Percentiles rank a stretch among this genome's conserved stretches.
phyloP scores from a whole-genome alignment of 257 asterid species.

The Knoxia roxburghii region DNA sequence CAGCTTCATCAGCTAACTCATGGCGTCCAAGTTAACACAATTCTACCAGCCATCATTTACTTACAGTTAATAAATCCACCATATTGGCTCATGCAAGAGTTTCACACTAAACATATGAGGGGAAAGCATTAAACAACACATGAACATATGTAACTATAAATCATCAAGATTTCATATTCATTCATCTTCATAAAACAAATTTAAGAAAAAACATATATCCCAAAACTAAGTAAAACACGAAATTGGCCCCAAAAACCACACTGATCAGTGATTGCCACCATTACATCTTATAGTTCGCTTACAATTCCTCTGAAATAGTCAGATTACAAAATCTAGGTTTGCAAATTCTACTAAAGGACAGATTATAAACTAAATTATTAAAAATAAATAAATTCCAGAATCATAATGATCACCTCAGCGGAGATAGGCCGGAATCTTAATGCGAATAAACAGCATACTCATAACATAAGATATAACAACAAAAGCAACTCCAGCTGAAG shows the following conservation, averaged over 20 bases:
- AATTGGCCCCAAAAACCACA: neutral
- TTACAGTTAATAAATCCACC: neutral
- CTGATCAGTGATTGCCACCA: neutral
- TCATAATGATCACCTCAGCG: slow-evolving; percentile 33
- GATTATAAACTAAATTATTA: neutral
- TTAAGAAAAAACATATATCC: neutral
- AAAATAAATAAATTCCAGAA: neutral
- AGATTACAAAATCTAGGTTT: neutral
- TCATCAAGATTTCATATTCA: neutral
- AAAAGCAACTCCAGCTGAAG: slow-evolving; percentile 66
- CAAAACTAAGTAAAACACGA: neutral
- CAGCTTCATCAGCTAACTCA: neutral
- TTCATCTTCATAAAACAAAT: neutral
- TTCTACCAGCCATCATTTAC: neutral
- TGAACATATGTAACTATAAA: neutral
- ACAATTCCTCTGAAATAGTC: neutral
- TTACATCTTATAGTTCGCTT: neutral
- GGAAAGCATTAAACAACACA: neutral
- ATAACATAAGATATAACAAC: slow-evolving; percentile 75
- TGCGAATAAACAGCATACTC: slow-evolving; percentile 89
- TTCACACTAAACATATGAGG: neutral
- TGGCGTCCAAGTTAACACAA: neutral
- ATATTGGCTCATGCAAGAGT: neutral
- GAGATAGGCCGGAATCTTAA: slow-evolving; percentile 87
- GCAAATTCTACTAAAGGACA: neutral